A percentile compares a stretch with the other conserved stretches of the same genome.
Evolutionary conservation across 139 green algal species (phyloP).

Genomic region (Chlamydomonas schloesseri): DNA sequence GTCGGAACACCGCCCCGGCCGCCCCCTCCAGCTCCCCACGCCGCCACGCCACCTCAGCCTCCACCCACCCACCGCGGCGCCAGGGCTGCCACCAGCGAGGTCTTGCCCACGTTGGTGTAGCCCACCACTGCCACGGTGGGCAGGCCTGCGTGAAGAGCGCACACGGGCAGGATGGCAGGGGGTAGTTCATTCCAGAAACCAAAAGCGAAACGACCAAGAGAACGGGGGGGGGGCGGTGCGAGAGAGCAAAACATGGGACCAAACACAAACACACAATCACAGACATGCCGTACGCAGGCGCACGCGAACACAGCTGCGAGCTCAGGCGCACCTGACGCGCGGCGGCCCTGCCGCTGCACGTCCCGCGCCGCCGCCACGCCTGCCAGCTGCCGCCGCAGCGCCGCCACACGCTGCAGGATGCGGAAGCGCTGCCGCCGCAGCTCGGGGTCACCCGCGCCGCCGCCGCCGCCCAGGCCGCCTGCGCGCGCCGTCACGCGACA

Average conservation of each 20-base stretch:
- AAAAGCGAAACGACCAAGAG: no score
- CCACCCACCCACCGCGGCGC: not conserved
- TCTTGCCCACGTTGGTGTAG: conserved; percentile 79
- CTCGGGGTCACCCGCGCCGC: conserved; percentile 53
- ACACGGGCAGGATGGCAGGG: not conserved
- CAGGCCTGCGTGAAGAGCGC: conserved; percentile 7
- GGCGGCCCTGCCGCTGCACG: conserved; percentile 11
- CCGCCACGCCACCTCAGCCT: no score
- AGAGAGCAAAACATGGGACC: no score
- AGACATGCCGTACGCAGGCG: no score
- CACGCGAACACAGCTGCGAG: no score
- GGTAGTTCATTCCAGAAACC: no score
- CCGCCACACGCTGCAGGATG: conserved; percentile 49
- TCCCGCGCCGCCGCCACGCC: conserved; percentile 20
- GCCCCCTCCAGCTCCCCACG: no score
- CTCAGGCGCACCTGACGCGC: conserved; percentile 17
- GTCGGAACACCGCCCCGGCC: no score
- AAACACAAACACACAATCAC: no score
- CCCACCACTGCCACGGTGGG: conserved; percentile 66
- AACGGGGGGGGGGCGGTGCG: not conserved
- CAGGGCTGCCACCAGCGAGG: conserved; percentile 49
- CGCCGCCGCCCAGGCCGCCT: conserved; percentile 68
- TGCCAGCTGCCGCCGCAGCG: conserved; percentile 53
- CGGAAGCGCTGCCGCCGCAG: conserved; percentile 69
- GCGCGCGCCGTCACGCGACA: no score